Evolutionary conservation across 2,329 filamentous ascomycete species (phyloP), one percentile per base, ranked within the genome.

Genomic region (Colletotrichum echinochloae): DNA sequence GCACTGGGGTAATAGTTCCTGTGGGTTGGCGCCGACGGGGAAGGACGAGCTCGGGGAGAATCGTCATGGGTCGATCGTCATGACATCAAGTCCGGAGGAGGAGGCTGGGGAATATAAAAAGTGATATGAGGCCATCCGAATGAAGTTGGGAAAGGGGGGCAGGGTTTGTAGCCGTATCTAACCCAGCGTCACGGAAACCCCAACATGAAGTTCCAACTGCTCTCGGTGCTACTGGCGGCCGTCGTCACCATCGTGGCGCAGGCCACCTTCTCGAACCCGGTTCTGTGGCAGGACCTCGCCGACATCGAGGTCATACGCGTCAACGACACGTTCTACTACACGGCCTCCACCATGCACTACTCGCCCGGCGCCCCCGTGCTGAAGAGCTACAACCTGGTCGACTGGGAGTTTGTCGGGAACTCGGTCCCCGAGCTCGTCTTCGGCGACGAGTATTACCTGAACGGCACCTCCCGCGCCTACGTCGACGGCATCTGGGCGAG

Each of bases 401-500:
- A 83, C 61, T 84, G 81, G 82, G 78, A 82, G 46, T 75, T 72
- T 30, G 73, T 81, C 16, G 76, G 78, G 0, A 80, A 83, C 57
- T 80, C 79, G 1, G 77, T 83, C 0, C 81, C 81, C 2, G 66
- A 65, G 9, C 75, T 81, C 3, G 65, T 82, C 65, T 88, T 83
- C 75, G 81, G 81, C n/a, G 72, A 78, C 28, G 79, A 79, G 18
- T 88, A 88, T 76, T 78, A 85, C 74, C 75, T 88, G 41, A 78
- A 78, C 18, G 79, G 78, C 57, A 79, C 79, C 9, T 78, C 78
- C 7, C 76, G 79, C 3, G 85, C 85, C 0, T 88, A 88, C 71
- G 81, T 85, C 7, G 80, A 83, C 57, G 87, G 87, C 5, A 87
- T 85, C 35, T 89, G 85, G 84, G 87, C 87, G 0, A 86, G 83